Evolutionary conservation across 768 basidiomycete species (phyloP), one percentile per base, ranked within the genome.

Genomic region (Xerocomellus chrysenteron): DNA sequence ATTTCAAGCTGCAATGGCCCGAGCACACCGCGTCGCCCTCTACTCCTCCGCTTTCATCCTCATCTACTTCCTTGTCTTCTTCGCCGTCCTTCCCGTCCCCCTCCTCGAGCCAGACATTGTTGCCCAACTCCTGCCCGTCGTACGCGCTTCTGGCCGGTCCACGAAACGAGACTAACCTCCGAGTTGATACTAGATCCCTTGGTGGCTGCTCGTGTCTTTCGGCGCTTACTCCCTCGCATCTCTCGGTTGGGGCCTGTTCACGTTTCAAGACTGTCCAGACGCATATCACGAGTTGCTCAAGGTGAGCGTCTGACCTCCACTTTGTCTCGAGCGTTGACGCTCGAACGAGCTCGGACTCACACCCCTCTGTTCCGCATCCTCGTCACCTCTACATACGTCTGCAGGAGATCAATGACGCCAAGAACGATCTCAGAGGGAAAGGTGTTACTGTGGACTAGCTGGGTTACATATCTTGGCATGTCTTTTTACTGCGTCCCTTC

Each of bases 181-280:
- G 11, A 32, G 32, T 32, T 32, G 32, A 41, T 21, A 6, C 11
- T 54, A 91, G 90, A 70, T 92, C 32, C 90, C 90, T 3, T 93
- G 87, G 86, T 92, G 89, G 89, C 65, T 90, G 10, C 80, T 92
- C 13, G 85, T 92, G 2, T 76, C 86, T 2, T 90, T 90, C 60
- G 91, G 91, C 13, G 84, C 90, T 2, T 92, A 89, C 68, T 87
- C 87, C 17, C 80, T 92, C 12, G 84, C 83, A 74, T 87, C 85
- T 11, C 81, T 92, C 19, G 90, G 91, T 11, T 82, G 83, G 79
- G 90, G 90, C 2, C 65, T 92, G 42, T 80, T 84, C 61, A 85
- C 85, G 3, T 87, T 90, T 63, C 74, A 82, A 63, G 90, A 92
- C 62, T 89, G 88, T 67, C 86, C 88, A 40, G 88, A 92, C 61